Evolutionary conservation across 169 alveolate genomes (phyloP).

Genomic region (Plasmodium falciparum): DNA sequence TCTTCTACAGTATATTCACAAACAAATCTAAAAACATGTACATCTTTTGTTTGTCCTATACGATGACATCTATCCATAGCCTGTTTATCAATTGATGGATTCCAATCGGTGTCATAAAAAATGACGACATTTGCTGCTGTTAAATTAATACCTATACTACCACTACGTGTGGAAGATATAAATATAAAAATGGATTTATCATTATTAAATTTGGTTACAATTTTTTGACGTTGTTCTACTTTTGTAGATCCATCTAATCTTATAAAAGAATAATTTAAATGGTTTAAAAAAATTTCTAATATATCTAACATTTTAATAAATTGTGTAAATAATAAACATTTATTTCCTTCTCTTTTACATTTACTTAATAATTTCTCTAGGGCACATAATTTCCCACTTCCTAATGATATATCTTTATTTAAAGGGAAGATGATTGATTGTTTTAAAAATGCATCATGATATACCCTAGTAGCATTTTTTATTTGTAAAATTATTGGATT

Average conservation of each 20-base stretch:
- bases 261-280: slow-evolving; percentile 95
- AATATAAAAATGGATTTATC: slow-evolving; percentile 95
- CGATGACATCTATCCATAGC: slow-evolving; percentile 99
- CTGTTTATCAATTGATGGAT: slow-evolving; percentile 99
- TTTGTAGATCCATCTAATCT: slow-evolving; percentile 98
- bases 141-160: slow-evolving; percentile 98
- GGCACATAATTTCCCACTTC: slow-evolving; percentile 96
- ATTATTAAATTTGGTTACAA: slow-evolving; percentile 96
- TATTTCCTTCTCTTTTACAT: slow-evolving; percentile 93
- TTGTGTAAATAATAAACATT: slow-evolving; percentile 97
- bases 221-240: slow-evolving; percentile 95
- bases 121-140: slow-evolving; percentile 99
- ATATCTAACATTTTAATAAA: slow-evolving; percentile 98
- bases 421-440: slow-evolving; percentile 87
- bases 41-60: slow-evolving; percentile 98
- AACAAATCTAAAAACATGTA: slow-evolving; percentile 96
- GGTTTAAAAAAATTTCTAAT: slow-evolving; percentile 96
- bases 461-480: slow-evolving; percentile 53
- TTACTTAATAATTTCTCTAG: slow-evolving; percentile 89
- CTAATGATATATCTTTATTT: slow-evolving; percentile 89
- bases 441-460: slow-evolving; percentile 48
- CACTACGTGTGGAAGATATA: slow-evolving; percentile 98
- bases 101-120: slow-evolving; percentile 99
- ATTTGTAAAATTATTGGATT: slow-evolving; percentile 18
- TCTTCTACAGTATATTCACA: slow-evolving; percentile 98